Conservation (phyloP, 2,329 filamentous ascomycete genomes). For the Gnomoniopsis smithogilvyi region DNA sequence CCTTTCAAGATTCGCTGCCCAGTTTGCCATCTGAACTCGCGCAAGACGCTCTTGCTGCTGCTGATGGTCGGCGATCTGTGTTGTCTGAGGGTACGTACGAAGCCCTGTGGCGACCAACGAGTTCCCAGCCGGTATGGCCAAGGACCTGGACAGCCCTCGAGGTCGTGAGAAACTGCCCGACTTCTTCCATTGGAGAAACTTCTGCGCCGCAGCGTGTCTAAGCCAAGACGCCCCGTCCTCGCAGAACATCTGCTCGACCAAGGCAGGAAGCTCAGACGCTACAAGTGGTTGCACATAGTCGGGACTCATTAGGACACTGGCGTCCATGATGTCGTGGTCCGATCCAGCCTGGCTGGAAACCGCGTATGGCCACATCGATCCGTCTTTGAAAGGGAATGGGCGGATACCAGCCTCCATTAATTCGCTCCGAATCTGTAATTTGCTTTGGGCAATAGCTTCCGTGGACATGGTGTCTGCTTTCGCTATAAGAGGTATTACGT, state of each 20-base stretch:
- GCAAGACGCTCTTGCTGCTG: constrained; percentile 31
- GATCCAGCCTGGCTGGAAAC: constrained; percentile 71
- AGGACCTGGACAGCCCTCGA: constrained; percentile 33
- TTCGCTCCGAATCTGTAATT: constrained; percentile 55
- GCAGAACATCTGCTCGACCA: constrained; percentile 76
- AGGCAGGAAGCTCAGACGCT: constrained; percentile 65
- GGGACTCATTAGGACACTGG: constrained; percentile 87
- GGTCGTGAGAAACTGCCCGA: constrained; percentile 25
- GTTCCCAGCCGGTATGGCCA: constrained; percentile 21
- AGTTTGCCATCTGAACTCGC: constrained; percentile 69
- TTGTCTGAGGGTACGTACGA: constrained; percentile 56
- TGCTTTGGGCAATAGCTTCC: constrained; percentile 55
- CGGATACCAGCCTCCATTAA: constrained; percentile 56
- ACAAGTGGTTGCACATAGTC: constrained; percentile 82
- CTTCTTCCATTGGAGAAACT: constrained; percentile 70
- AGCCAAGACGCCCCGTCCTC: constrained; percentile 76
- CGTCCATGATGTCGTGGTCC: constrained; percentile 84
- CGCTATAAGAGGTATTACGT: constrained; percentile 79
- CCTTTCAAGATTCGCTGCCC: constrained; percentile 77
- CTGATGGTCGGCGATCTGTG: constrained; percentile 44
- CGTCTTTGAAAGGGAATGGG: constrained; percentile 60
- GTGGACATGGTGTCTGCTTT: constrained; percentile 67
- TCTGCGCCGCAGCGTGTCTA: constrained; percentile 77
- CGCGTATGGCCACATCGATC: constrained; percentile 57
- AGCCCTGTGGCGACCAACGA: constrained; percentile 17